A percentile compares a stretch with the other conserved stretches of the same genome.
Evolutionary conservation across 306 rosid species (phyloP).

Genomic region (Cucurbita moschata): DNA sequence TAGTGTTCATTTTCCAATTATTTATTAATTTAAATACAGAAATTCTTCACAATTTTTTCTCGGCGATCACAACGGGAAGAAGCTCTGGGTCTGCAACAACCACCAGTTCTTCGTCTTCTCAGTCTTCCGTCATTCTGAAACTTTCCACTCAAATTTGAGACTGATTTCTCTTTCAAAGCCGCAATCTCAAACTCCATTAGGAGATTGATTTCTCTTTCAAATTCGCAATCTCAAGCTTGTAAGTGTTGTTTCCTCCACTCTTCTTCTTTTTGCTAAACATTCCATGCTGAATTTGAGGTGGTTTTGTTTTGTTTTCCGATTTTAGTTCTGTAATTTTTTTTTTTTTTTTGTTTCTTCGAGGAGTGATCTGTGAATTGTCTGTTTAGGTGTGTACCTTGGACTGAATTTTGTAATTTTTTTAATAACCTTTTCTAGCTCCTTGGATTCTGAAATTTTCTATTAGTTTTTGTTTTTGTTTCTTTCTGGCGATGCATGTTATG

Average conservation of each 20-base stretch:
- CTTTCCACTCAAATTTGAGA: not conserved
- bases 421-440: not conserved
- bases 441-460: not conserved
- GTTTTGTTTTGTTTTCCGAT: not conserved
- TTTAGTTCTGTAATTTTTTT: not conserved
- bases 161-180: not conserved
- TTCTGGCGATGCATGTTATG: not conserved
- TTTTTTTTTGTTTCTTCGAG: not conserved
- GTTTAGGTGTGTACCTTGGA: not conserved
- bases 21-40: not conserved
- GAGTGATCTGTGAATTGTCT: not conserved
- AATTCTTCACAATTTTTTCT: not conserved
- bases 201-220: not conserved
- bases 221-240: not conserved
- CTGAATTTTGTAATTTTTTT: not conserved
- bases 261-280: not conserved
- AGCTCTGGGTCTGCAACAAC: constrained; percentile 15
- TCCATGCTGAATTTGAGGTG: not conserved
- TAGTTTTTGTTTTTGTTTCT: not conserved
- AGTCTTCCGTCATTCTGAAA: not conserved
- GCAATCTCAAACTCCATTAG: not conserved
- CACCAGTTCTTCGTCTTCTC: constrained; percentile 14
- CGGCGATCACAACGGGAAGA: not conserved
- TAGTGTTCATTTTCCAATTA: too few relatives aligned
- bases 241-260: not conserved